Base-by-base conservation (phyloP, 75 land plant genomes). In the Ceratopteris richardii region DNA sequence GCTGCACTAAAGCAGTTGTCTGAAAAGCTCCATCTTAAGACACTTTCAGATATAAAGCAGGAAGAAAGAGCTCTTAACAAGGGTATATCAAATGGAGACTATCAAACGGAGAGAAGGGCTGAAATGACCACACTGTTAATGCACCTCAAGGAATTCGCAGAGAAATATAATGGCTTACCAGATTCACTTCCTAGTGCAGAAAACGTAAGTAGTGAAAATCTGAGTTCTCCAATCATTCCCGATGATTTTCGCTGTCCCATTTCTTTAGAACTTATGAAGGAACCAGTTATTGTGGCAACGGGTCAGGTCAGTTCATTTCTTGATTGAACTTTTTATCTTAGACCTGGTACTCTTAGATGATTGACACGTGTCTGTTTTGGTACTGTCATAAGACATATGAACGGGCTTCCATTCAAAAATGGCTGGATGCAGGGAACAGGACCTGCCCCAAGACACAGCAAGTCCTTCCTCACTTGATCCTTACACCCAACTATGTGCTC, bases 181-280 rank as follows among this genome's bases (percentile, higher is more conserved):
- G 85, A 77, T 42, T 56, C 66, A 58, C 54, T 66, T 51, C 31
- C 62, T 24, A 52, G 18, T 51, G 63, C 52, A 22, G 64, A 66
- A 33, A 11, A 19, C 56, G 21, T 57, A 9, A 39, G 29, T 30
- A 54, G 57, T 54, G 56, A 57, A n/a, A 72, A 69, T 56, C 60
- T 50, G 12, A 68, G 60, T 44, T 43, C 68, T 25, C 74, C 74
- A 43, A 66, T 62, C 52, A 70, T 92, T 53, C 97, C 97, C 2
- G 95, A 88, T 66, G 95, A 88, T 57, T 93, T 93, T 57, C 83
- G 89, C 17, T 93, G 98, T 47, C 95, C 98, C 17, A 88, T 93
- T 27, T 93, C 95, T 6, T 76, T 93, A 51, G 98, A 93, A 20
- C 52, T 93, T 33, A 93, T 93, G 95, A 88, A 79, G 56, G 98